phyloP scores from a whole-genome alignment of 1,284 basidiomycete genomes.

The Cutaneotrichosporon spelunceum region DNA sequence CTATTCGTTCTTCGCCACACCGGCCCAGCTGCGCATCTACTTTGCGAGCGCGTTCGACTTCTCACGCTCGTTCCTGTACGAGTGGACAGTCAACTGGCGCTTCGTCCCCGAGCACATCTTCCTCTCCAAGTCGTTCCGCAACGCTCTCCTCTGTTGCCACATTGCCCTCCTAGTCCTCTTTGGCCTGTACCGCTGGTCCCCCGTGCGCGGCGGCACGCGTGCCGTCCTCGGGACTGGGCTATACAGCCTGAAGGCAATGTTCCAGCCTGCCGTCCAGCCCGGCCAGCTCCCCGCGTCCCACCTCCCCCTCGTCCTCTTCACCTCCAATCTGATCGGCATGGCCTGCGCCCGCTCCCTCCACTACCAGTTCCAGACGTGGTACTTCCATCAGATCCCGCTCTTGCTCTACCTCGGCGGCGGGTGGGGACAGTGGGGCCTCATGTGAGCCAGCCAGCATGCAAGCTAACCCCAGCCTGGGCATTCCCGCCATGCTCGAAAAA shows the following conservation, averaged over 20 bases:
- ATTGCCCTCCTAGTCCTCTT: constrained; percentile 62
- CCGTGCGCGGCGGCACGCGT: constrained; percentile 60
- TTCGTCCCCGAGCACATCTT: constrained; percentile 75
- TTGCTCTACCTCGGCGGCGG: constrained; percentile 54
- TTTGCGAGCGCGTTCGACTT: constrained; percentile 78
- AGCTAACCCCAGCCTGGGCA: constrained; percentile 57
- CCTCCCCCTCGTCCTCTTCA: constrained; percentile 76
- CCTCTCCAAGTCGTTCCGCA: constrained; percentile 63
- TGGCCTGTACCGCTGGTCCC: constrained; percentile 70
- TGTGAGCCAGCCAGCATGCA: constrained; percentile 29
- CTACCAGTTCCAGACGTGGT: constrained; percentile 99
- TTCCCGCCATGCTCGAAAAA: constrained; percentile 70
- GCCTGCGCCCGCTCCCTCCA: constrained; percentile 91
- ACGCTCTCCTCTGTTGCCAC: constrained; percentile 66
- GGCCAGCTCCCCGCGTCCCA: constrained; percentile 44
- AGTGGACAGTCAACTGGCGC: constrained; percentile 99
- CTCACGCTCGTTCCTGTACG: constrained; percentile 81
- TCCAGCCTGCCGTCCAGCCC: constrained; percentile 17
- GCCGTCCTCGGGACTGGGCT: constrained; percentile 60
- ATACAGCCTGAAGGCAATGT: constrained; percentile 25
- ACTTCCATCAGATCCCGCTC: constrained; percentile 87
- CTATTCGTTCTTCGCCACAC: constrained; percentile 62
- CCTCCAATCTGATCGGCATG: constrained; percentile 88
- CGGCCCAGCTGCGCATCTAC: constrained; percentile 57
- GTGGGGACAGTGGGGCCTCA: constrained; percentile 23